Percentiles rank a stretch among this genome's conserved stretches.
phyloP scores from a whole-genome alignment of 257 asterid species.

The Jasminum sambac region DNA sequence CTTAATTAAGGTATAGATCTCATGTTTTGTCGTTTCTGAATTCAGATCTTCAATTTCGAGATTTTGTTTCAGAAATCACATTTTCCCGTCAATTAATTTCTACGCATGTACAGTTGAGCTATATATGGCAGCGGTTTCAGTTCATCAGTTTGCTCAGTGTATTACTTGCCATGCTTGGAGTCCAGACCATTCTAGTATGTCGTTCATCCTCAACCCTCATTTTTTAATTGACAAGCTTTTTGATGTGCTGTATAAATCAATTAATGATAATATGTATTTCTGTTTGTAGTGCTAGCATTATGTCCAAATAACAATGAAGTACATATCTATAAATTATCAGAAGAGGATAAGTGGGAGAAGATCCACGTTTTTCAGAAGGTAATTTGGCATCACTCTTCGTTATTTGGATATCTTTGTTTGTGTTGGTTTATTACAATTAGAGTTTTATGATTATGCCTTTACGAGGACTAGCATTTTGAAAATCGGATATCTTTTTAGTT shows the following conservation, averaged over 20 bases:
- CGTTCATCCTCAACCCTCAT: background rate
- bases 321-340: constrained; percentile 68
- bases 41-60: constrained; percentile 2
- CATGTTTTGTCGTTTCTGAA: background rate
- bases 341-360: constrained; percentile 95
- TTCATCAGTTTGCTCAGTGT: constrained; percentile 82
- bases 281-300: constrained; percentile 74
- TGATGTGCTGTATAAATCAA: background rate
- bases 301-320: constrained; percentile 92
- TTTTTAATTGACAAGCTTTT: background rate
- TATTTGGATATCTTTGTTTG: constrained; percentile 1
- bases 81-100: background rate
- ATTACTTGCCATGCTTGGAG: constrained; percentile 97
- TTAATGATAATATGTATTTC: constrained; percentile 19
- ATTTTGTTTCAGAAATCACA: background rate
- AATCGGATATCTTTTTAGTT: background rate
- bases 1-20: background rate
- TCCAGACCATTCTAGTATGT: constrained; percentile 80
- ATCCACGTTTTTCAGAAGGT: constrained; percentile 95
- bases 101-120: constrained; percentile 16
- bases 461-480: background rate
- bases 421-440: background rate
- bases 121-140: constrained; percentile 79
- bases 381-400: constrained; percentile 9
- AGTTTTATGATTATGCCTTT: constrained; percentile 7